Evolutionary conservation across 768 basidiomycete genomes (phyloP), one percentile per base, ranked within the genome.

Genomic region (Phylloporus scabripes): DNA sequence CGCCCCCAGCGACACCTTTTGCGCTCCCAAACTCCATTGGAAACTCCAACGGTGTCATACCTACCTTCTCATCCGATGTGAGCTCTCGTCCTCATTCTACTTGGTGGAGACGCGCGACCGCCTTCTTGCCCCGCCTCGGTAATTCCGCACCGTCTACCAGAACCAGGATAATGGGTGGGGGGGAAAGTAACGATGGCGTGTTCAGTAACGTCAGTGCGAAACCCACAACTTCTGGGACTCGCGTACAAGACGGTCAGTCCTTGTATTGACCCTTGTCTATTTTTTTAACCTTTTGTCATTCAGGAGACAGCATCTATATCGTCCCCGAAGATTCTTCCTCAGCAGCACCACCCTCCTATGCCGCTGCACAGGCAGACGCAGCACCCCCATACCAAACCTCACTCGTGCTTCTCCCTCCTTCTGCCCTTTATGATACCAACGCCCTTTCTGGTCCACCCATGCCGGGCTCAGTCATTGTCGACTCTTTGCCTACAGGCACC

Each of bases 311-410:
- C 60, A 80, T 76, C n/a, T 82, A 76, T 64, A 69, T 83, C 55
- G 85, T 87, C 33, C 92, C 92, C 7, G 93, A 97, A 66, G 87
- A 92, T 43, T 69, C 80, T 7, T 80, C 87, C 57, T 81, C 85
- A 49, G 86, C 94, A 50, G 82, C 85, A 0, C 92, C 94, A 5
- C 96, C 96, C 1, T 87, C 94, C 7, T 98, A 99, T 66, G 85
- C 90, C 12, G 76, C 82, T 26, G 96, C 96, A 9, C 85, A 94
- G 63, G 83, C 88, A 14, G 96, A 99, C 67, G 83, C 92, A n/a
- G 93, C 92, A 7, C 96, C 96, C 4, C 89, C 93, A 1, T 99
- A 99, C 69, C 97, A 92, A 83, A 95, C 97, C 57, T 96, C 92
- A 2, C 94, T 92, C 2, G 81, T 98, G n/a, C 90, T 97, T 64